Conservation (phyloP, 2,329 filamentous ascomycete genomes). For the Colletotrichum cuscutae region DNA sequence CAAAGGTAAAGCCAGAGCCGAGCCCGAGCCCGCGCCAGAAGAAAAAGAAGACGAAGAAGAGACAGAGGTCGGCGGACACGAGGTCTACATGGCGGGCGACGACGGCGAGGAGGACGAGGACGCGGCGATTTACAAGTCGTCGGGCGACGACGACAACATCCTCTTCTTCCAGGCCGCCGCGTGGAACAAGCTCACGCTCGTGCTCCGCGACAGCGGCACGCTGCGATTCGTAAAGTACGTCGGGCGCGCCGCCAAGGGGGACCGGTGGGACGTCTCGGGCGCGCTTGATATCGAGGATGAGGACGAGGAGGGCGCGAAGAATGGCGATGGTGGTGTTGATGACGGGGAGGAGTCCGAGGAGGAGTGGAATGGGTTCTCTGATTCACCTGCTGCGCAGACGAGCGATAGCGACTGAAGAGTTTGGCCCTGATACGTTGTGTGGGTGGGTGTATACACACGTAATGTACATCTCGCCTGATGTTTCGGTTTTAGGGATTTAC, state of each 20-base stretch:
- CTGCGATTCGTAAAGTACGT: slow-evolving; percentile 98
- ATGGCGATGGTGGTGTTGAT: slow-evolving; percentile 43
- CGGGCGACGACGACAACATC: slow-evolving; percentile 79
- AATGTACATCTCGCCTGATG: too few species aligned
- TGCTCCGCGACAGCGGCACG: slow-evolving; percentile 85
- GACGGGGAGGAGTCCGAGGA: slow-evolving; percentile 51
- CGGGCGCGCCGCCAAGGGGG: slow-evolving; percentile 81
- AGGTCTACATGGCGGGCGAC: slow-evolving; percentile 94
- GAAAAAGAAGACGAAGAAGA: slow-evolving; percentile 43
- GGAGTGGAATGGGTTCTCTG: slow-evolving; percentile 69
- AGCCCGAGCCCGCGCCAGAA: slow-evolving; percentile 39
- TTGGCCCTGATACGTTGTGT: too few species aligned
- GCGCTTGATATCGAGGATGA: slow-evolving; percentile 77
- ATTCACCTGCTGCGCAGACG: slow-evolving; percentile 36
- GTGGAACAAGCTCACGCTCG: slow-evolving; percentile 94
- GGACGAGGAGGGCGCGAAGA: slow-evolving; percentile 52
- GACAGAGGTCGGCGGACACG: slow-evolving; percentile 74
- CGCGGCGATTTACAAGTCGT: slow-evolving; percentile 87
- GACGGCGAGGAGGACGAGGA: slow-evolving; percentile 71
- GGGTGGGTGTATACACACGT: too few species aligned
- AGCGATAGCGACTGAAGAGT: slow-evolving; percentile 47
- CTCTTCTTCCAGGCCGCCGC: slow-evolving; percentile 70
- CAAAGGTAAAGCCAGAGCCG: slow-evolving; percentile 44
- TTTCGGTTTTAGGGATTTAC: too few species aligned
- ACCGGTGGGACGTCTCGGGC: slow-evolving; percentile 91